Base-by-base conservation (phyloP, 495 filamentous ascomycete genomes). In the Tuber microsphaerosporum region DNA sequence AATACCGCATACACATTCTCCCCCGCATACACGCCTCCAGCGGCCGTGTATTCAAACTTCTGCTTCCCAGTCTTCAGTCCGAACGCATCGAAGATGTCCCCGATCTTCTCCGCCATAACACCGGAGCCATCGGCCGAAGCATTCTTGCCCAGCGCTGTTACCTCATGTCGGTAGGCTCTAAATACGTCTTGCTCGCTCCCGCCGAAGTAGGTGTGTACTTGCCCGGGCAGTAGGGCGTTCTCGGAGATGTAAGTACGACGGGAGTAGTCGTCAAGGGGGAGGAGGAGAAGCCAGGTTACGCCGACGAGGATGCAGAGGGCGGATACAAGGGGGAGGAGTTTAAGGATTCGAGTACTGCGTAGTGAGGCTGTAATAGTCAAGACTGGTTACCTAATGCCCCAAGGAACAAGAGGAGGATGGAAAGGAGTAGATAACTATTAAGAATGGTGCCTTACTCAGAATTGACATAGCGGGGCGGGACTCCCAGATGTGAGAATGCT, bases 191-290 rank as follows among this genome's bases (percentile, higher is more conserved):
- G 94, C 81, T 99, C 95, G 83, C 92, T 96, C 37, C 95, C 94
- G 3, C 92, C 90, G 81, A 99, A 99, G 83, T 99, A 98, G 0
- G 96, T 97, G 84, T 98, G 94, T 19, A 98, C 95, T 82, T 98
- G 95, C 22, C 94, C 95, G 0, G 95, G 95, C 26, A 99, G 87
- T 14, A 99, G 90, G 26, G 95, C 95, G 84, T 99, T 99, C 83
- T 99, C 95, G 72, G 94, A 97, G 79, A 99, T 95, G 84, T 99
- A 98, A 17, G 95, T 99, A 69, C 88, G 86, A 76, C 96, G 90
- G 72, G 93, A 97, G 86, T 98, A 97, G 73, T 93, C 88, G 84
- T 99, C 88, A 72, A 97, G 89, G 44, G 95, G 95, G n/a, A 99
- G 90, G 34, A 97, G 87, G 48, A 97, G 89, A 20, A 99, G 89